Evolutionary conservation across 768 basidiomycete species (phyloP), one percentile per base, ranked within the genome.

Genomic region (Trametes cingulata): DNA sequence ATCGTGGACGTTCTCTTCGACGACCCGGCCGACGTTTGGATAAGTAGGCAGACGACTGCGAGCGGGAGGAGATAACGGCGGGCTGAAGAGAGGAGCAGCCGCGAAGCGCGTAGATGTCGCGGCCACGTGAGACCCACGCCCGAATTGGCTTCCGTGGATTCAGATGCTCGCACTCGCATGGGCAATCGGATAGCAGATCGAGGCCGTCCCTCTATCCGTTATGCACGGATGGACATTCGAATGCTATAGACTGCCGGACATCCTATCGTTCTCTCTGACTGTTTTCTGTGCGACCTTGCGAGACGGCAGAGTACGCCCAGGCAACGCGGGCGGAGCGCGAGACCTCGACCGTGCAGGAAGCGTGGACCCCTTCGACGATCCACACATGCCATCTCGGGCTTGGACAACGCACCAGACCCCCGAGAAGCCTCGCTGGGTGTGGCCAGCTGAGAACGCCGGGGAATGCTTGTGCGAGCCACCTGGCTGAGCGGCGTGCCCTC

Each of bases 131-230:
- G 52, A 8, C 43, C 15, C 20, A 12, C 45, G 45, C 37, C 40
- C 51, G 27, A 14, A 25, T 20, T 36, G 10, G 37, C 20, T 0
- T 1, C 17, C 22, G 29, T n/a, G 52, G 17, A 15, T 6, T 15
- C 52, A 6, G 3, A 10, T 6, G 45, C 43, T 39, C 46, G 29
- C 37, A 17, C 46, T 27, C 46, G 47, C n/a, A n/a, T n/a, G n/a
- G n/a, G n/a, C n/a, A n/a, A 56, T 56, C 55, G 55, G 54, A 56
- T 56, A 41, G 55, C 55, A n/a, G 47, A 56, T 56, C 54, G 27
- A n/a, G 36, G 10, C 33, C 42, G 46, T 45, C 40, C 42, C 42
- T 22, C n/a, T n/a, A n/a, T 29, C 45, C 14, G 22, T 17, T 24
- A 13, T 29, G 9, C 20, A 17, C n/a, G n/a, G n/a, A n/a, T n/a